These are phyloP conservation scores for Triticum timopheevii DNA, from an alignment of 176 grass and related monocot genomes.

Conservation along the genomic window DNA sequence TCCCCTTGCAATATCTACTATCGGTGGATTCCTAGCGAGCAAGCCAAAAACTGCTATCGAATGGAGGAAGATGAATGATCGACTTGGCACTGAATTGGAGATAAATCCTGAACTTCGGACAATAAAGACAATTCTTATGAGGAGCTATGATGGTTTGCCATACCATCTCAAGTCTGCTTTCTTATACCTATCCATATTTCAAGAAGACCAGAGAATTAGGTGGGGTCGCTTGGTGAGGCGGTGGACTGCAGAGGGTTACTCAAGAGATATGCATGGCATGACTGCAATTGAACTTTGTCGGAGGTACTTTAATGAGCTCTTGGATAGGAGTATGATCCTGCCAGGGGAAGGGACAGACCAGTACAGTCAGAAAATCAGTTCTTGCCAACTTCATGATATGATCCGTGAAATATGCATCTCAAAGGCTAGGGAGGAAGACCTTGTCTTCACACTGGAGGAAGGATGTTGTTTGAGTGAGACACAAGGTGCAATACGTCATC, in stretches of 20 bases:
- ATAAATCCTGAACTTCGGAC: neutral
- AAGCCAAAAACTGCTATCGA: constrained; percentile 24
- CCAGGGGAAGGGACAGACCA: neutral
- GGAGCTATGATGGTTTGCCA: constrained; percentile 39
- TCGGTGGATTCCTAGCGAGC: constrained; percentile 27
- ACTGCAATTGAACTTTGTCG: neutral
- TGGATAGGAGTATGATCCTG: constrained; percentile 29
- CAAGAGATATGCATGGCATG: neutral
- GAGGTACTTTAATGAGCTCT: constrained; percentile 19
- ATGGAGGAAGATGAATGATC: constrained; percentile 29
- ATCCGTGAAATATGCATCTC: too few relatives aligned
- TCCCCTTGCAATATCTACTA: constrained; percentile 38
- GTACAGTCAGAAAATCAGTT: too few relatives aligned
- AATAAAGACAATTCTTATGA: neutral
- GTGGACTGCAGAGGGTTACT: constrained; percentile 35
- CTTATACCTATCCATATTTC: constrained; percentile 32
- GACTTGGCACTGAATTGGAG: constrained; percentile 5
- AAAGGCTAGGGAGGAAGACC: too few relatives aligned
- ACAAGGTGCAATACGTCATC: too few relatives aligned
- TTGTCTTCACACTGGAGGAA: too few relatives aligned
- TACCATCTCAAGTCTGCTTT: constrained; percentile 37
- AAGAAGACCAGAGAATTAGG: constrained; percentile 4
- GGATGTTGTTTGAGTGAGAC: too few relatives aligned
- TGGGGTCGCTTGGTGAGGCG: constrained; percentile 19
- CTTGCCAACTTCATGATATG: too few relatives aligned